phyloP scores from a whole-genome alignment of 345 rosid genomes.

The Dipteronia dyeriana region DNA sequence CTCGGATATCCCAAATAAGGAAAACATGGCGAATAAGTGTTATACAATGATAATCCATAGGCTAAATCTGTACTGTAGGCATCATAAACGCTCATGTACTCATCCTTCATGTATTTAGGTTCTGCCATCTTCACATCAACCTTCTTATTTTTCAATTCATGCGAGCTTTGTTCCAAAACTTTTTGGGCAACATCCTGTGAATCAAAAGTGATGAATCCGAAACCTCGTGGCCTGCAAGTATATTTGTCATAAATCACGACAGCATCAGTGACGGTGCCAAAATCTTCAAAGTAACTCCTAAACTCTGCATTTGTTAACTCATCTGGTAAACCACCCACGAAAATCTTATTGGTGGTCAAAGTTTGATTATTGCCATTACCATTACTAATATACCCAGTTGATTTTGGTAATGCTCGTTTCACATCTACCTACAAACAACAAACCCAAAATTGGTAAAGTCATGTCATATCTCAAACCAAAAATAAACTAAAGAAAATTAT shows the following conservation, averaged over 20 bases:
- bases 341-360: conserved; percentile 17
- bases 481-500: no score
- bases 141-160: conserved; percentile 15
- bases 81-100: neutral
- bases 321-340: conserved; percentile 25
- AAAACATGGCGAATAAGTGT: neutral
- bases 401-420: neutral
- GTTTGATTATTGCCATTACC: neutral
- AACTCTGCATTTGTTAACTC: conserved; percentile 17
- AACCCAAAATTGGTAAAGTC: neutral
- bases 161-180: conserved; percentile 3
- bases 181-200: conserved; percentile 11
- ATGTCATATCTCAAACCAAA: no score
- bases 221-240: conserved; percentile 16
- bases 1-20: neutral
- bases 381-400: no score
- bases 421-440: conserved; percentile 19
- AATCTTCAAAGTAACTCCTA: conserved; percentile 19
- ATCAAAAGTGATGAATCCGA: conserved; percentile 30
- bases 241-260: conserved; percentile 19
- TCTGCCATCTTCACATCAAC: conserved; percentile 37
- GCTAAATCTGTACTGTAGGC: neutral
- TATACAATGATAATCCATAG: neutral
- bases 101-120: conserved; percentile 8
- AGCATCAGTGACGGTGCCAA: conserved; percentile 13